A percentile compares a stretch with the other conserved stretches of the same genome.
These are phyloP conservation scores for Moesziomyces globuligerus DNA, from an alignment of 1,284 basidiomycete genomes.

Conservation along the genomic window DNA sequence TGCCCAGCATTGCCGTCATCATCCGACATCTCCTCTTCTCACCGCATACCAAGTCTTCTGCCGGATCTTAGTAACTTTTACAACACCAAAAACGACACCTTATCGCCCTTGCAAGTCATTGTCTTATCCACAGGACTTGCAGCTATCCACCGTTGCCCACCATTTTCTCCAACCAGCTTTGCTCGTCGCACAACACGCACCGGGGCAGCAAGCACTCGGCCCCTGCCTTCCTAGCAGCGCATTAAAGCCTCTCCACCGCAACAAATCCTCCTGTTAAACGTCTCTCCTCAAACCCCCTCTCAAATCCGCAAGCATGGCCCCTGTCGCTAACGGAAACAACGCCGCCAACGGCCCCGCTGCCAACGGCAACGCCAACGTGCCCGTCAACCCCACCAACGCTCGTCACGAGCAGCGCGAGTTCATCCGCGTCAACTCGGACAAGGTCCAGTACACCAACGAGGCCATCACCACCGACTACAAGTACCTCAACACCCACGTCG, in stretches of 20 bases:
- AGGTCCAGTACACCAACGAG: slow-evolving; percentile 61
- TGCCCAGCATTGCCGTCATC: too few species aligned
- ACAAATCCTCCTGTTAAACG: slow-evolving; percentile 15
- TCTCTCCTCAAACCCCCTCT: slow-evolving; percentile 5
- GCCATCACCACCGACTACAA: slow-evolving; percentile 62
- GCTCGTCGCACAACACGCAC: slow-evolving; percentile 64
- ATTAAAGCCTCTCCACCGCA: slow-evolving; percentile 39
- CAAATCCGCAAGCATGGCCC: slow-evolving; percentile 50
- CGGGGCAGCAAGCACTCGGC: slow-evolving; percentile 65
- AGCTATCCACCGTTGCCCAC: slow-evolving; percentile 44
- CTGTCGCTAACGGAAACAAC: slow-evolving; percentile 55
- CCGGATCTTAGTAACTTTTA: not conserved
- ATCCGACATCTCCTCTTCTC: slow-evolving; percentile 5
- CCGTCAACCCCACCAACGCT: slow-evolving; percentile 64
- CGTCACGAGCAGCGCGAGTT: slow-evolving; percentile 64
- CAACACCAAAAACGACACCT: slow-evolving; percentile 1
- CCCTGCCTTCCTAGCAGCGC: slow-evolving; percentile 56
- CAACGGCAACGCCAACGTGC: slow-evolving; percentile 36
- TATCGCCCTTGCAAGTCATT: slow-evolving; percentile 40
- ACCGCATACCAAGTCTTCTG: slow-evolving; percentile 8
- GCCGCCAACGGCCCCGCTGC: slow-evolving; percentile 23
- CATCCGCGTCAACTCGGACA: slow-evolving; percentile 65
- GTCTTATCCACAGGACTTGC: slow-evolving; percentile 47
- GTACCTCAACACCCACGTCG: slow-evolving; percentile 66
- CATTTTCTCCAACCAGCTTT: slow-evolving; percentile 66